These are phyloP conservation scores for Tulasnella sp. DNA, from an alignment of 768 basidiomycete genomes.

Conservation along the genomic window DNA sequence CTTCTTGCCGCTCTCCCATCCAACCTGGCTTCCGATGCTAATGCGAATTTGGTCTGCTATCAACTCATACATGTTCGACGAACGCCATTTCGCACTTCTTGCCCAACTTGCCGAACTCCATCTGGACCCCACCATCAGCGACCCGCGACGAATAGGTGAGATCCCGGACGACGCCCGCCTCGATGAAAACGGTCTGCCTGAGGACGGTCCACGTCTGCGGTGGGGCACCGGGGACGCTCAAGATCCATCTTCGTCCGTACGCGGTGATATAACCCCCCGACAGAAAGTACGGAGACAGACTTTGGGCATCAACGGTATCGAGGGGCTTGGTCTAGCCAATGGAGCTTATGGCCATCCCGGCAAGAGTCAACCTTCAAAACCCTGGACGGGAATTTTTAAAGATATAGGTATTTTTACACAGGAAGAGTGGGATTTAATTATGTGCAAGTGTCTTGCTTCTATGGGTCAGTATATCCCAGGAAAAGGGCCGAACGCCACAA, in stretches of 20 bases:
- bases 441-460: conserved; percentile 28
- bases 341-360: conserved; percentile 33
- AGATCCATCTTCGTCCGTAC: background rate
- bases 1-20: conserved; percentile 80
- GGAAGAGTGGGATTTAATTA: conserved; percentile 30
- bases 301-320: conserved; percentile 10
- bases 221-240: conserved; percentile 20
- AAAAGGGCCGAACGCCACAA: background rate
- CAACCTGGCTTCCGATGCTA: conserved; percentile 67
- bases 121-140: conserved; percentile 63
- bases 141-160: conserved; percentile 45
- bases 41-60: conserved; percentile 77
- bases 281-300: background rate
- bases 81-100: conserved; percentile 67
- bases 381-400: conserved; percentile 33
- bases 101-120: conserved; percentile 71
- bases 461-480: conserved; percentile 28
- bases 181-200: conserved; percentile 36
- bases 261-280: background rate
- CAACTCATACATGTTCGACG: conserved; percentile 50
- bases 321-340: conserved; percentile 21
- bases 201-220: conserved; percentile 15
- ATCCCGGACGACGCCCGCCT: conserved; percentile 68
- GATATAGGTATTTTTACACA: conserved; percentile 32
- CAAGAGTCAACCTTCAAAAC: background rate